Percentiles rank a stretch among this genome's conserved stretches.
Evolutionary conservation across 2,329 filamentous ascomycete species (phyloP).

Genomic region (Cryoendolithus antarcticus): DNA sequence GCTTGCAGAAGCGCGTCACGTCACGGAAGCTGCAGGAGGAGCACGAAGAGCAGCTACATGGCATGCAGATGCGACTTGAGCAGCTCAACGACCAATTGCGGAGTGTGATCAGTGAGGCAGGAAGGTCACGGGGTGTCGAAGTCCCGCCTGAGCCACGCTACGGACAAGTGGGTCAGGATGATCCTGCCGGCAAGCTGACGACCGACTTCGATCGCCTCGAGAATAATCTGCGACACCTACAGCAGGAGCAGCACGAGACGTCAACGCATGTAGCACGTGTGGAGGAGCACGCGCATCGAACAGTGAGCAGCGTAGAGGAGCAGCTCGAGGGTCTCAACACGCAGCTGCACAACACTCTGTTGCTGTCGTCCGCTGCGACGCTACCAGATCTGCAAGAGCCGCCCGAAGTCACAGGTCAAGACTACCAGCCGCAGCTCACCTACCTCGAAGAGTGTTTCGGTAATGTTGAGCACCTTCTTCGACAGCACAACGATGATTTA

Average conservation of each 20-base stretch:
- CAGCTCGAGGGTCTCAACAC: slow-evolving; percentile 20
- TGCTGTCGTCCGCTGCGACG: slow-evolving; percentile 34
- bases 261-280: slow-evolving; percentile 13
- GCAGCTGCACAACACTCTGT: slow-evolving; percentile 23
- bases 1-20: slow-evolving; percentile 9
- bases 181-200: slow-evolving; percentile 10
- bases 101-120: slow-evolving; percentile 18
- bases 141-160: slow-evolving; percentile 12
- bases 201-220: slow-evolving; percentile 15
- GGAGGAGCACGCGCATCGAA: slow-evolving; percentile 13
- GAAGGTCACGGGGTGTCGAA: slow-evolving; percentile 14
- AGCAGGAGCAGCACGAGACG: slow-evolving; percentile 16
- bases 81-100: slow-evolving; percentile 21
- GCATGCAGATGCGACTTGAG: slow-evolving; percentile 20
- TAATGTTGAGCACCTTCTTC: slow-evolving; percentile 20
- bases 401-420: slow-evolving; percentile 44
- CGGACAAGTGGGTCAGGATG: slow-evolving; percentile 6
- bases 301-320: slow-evolving; percentile 17
- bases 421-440: slow-evolving; percentile 53
- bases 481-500: slow-evolving; percentile 19
- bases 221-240: slow-evolving; percentile 14
- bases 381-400: slow-evolving; percentile 42
- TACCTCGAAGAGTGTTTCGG: slow-evolving; percentile 53
- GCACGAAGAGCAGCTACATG: slow-evolving; percentile 19
- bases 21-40: slow-evolving; percentile 13